Conservation (phyloP, 805 yeast species). For the Spathaspora gorwiae region DNA sequence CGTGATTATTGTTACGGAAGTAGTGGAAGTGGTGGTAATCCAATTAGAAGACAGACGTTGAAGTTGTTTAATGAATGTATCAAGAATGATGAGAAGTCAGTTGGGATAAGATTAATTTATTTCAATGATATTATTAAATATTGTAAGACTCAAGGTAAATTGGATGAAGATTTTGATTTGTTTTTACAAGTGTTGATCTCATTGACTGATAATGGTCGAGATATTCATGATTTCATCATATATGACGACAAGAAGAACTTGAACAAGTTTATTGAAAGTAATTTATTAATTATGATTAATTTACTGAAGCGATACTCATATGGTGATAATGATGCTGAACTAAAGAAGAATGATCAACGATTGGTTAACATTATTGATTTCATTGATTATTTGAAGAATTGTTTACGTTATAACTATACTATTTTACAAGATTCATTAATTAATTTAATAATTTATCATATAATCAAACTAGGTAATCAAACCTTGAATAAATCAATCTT, state of each 20-base stretch:
- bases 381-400: constrained; percentile 36
- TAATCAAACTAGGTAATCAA: constrained; percentile 34
- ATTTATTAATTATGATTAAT: constrained; percentile 10
- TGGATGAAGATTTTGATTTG: constrained; percentile 49
- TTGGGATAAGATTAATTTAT: constrained; percentile 48
- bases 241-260: constrained; percentile 29
- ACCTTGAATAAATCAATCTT: constrained; percentile 36
- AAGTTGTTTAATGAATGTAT: constrained; percentile 55
- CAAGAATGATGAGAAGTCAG: constrained; percentile 44
- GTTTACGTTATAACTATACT: constrained; percentile 46
- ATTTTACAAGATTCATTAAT: constrained; percentile 37
- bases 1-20: constrained; percentile 48
- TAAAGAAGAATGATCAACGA: constrained; percentile 7
- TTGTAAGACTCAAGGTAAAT: constrained; percentile 20
- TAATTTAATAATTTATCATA: constrained; percentile 23
- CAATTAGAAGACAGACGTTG: constrained; percentile 43
- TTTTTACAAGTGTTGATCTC: constrained; percentile 44
- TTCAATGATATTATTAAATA: constrained; percentile 53
- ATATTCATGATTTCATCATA: constrained; percentile 47
- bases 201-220: constrained; percentile 51
- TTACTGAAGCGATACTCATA: constrained; percentile 7
- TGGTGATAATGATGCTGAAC: constrained; percentile 2
- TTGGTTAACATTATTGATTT: constrained; percentile 12
- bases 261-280: constrained; percentile 10
- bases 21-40: constrained; percentile 7